A percentile compares a stretch with the other conserved stretches of the same genome.
These are phyloP conservation scores for Quercus variabilis DNA, from an alignment of 306 rosid genomes.

Conservation along the genomic window DNA sequence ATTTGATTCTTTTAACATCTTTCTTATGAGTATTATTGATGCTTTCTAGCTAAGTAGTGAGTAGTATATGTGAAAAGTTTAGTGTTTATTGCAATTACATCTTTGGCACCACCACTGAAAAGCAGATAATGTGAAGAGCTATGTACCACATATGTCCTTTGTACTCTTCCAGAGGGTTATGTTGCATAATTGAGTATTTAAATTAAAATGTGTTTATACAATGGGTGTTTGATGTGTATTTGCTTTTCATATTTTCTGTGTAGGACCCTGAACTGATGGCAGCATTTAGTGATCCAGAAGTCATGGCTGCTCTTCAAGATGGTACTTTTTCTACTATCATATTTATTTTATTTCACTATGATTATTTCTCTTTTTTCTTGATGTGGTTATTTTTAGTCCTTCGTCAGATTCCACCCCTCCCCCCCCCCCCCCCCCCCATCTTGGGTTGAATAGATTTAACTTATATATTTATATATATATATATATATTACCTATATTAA, in stretches of 20 bases:
- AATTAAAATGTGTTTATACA: background rate
- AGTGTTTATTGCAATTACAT: background rate
- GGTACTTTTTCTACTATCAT: slow-evolving; percentile 40
- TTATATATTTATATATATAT: background rate
- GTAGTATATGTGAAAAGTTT: background rate
- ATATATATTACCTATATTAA: no score
- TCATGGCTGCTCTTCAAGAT: slow-evolving; percentile 94
- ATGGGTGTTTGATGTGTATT: slow-evolving; percentile 1
- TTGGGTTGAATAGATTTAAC: background rate
- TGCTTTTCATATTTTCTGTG: background rate
- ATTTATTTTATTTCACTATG: background rate
- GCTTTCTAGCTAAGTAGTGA: background rate
- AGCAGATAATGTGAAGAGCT: background rate
- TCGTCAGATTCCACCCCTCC: no score
- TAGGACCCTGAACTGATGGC: slow-evolving; percentile 89
- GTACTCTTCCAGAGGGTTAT: background rate
- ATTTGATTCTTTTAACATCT: background rate
- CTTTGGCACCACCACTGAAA: background rate
- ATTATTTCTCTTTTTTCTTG: background rate
- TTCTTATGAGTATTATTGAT: background rate
- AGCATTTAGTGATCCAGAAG: slow-evolving; percentile 85
- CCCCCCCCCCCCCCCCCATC: no score
- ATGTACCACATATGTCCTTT: background rate
- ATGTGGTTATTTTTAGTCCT: background rate
- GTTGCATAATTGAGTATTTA: background rate